Percentiles rank a stretch among this genome's conserved stretches.
phyloP scores from a whole-genome alignment of 257 asterid genomes.

The Nicotiana sylvestris region DNA sequence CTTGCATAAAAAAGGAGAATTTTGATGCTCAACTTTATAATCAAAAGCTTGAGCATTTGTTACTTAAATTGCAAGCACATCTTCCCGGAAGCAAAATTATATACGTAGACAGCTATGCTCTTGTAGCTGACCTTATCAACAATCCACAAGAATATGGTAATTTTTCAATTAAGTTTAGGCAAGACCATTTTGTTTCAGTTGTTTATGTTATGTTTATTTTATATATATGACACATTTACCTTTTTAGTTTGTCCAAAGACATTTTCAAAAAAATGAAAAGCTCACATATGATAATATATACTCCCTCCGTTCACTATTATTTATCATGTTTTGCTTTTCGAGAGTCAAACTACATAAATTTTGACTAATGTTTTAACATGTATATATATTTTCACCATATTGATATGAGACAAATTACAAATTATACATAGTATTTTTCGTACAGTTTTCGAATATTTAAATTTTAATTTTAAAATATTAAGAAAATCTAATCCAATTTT shows the following conservation, averaged over 20 bases:
- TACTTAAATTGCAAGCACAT: not conserved
- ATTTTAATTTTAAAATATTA: too few species aligned
- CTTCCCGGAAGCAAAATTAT: constrained; percentile 6
- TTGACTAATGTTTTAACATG: too few species aligned
- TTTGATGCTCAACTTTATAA: constrained; percentile 6
- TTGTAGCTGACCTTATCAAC: not conserved
- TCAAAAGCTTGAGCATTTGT: not conserved
- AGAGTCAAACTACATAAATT: too few species aligned
- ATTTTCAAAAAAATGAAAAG: too few species aligned
- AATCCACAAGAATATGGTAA: constrained; percentile 9
- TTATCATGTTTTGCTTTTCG: too few species aligned
- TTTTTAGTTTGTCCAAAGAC: not conserved
- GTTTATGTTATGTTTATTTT: not conserved
- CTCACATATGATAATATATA: not conserved
- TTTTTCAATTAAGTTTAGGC: not conserved
- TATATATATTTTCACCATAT: too few species aligned
- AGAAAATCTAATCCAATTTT: too few species aligned
- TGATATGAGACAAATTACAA: too few species aligned
- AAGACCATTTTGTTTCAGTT: not conserved
- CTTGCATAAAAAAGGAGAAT: constrained; percentile 1
- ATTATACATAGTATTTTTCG: too few species aligned
- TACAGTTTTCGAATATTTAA: too few species aligned
- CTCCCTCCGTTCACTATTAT: too few species aligned
- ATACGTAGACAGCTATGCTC: constrained; percentile 5
- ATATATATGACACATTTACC: not conserved